Conservation (phyloP, 1,284 basidiomycete species). For the Trichosporon inkin region DNA sequence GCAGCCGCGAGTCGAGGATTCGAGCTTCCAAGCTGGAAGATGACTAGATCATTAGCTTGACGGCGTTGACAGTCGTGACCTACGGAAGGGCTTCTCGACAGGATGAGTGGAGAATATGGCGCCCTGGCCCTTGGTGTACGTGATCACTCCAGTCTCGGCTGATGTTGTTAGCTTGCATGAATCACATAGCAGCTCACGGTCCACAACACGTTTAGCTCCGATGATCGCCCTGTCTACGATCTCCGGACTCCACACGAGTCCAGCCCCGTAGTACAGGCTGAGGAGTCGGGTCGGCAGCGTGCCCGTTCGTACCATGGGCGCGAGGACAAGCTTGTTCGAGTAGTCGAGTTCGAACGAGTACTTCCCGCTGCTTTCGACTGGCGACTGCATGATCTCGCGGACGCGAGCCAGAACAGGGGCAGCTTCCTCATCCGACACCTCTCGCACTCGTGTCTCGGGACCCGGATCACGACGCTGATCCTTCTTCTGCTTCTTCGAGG, state of each 20-base stretch:
- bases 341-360: conserved; percentile 48
- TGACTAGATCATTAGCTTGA: conserved; percentile 29
- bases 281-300: conserved; percentile 62
- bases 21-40: conserved; percentile 81
- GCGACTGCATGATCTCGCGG: conserved; percentile 35
- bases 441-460: not conserved
- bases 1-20: conserved; percentile 84
- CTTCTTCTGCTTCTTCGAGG: conserved; percentile 11
- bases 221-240: conserved; percentile 95
- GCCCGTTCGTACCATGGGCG: conserved; percentile 93
- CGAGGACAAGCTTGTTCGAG: conserved; percentile 78
- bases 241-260: conserved; percentile 95
- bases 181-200: conserved; percentile 61
- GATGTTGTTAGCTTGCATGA: conserved; percentile 17
- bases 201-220: conserved; percentile 72
- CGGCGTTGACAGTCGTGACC: conserved; percentile 10
- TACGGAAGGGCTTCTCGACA: conserved; percentile 76
- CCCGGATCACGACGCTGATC: conserved; percentile 2
- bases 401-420: conserved; percentile 1
- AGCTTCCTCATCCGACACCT: conserved; percentile 10
- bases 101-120: conserved; percentile 92
- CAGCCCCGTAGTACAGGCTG: conserved; percentile 87
- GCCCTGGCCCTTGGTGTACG: conserved; percentile 68
- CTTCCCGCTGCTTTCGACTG: conserved; percentile 33
- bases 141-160: conserved; percentile 85